These are phyloP conservation scores for Mucor circinelloides DNA, from an alignment of 371 early-diverging fungal genomes.

Conservation along the genomic window DNA sequence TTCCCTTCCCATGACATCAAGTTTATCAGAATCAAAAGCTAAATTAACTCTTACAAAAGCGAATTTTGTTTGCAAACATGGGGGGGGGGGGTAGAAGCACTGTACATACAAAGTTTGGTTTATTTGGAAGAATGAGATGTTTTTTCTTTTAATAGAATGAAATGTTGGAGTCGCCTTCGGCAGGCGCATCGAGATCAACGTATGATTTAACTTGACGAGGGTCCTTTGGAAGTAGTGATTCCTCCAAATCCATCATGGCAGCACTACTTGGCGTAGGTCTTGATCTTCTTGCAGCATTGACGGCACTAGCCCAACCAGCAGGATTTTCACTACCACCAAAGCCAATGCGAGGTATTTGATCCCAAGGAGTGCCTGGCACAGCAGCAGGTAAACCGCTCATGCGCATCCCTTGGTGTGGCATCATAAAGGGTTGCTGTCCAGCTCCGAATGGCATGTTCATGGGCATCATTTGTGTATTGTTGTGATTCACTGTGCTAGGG, in stretches of 20 bases:
- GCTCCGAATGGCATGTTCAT: constrained; percentile 6
- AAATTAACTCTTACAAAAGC: too few species aligned
- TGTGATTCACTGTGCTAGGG: constrained; percentile 25
- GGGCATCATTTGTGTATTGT: constrained; percentile 5
- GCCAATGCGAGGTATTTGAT: constrained; percentile 72
- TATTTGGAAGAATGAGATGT: neutral
- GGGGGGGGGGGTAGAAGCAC: too few species aligned
- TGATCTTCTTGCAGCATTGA: constrained; percentile 13
- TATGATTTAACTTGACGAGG: constrained; percentile 84
- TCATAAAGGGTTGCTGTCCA: constrained; percentile 20
- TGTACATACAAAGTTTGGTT: neutral
- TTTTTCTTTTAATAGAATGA: constrained; percentile 35
- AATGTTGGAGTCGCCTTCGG: constrained; percentile 78
- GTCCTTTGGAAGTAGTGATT: constrained; percentile 48
- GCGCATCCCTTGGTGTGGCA: constrained; percentile 17
- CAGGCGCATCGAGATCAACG: constrained; percentile 88
- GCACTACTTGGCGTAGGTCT: neutral
- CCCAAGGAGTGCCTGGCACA: constrained; percentile 60
- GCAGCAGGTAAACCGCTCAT: constrained; percentile 27
- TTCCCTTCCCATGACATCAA: too few species aligned
- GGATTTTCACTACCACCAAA: constrained; percentile 43
- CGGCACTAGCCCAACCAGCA: constrained; percentile 13
- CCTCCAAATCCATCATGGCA: constrained; percentile 35
- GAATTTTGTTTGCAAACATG: too few species aligned
- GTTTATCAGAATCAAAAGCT: too few species aligned